Base-by-base conservation (phyloP, 805 yeast genomes). In the Schwanniomyces vanrijiae region DNA sequence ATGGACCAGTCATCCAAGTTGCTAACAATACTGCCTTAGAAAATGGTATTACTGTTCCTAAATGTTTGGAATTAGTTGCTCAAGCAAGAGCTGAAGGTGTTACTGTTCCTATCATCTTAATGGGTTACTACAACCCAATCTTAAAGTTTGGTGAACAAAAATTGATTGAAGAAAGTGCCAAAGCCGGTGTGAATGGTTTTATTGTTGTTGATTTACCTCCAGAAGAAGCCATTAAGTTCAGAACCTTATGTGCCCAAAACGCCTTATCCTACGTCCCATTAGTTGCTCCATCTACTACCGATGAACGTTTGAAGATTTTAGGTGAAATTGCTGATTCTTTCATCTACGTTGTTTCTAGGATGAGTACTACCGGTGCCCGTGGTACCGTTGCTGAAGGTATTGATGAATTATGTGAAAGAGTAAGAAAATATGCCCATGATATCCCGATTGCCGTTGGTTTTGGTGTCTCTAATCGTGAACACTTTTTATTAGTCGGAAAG, bases 111-210 rank as follows among this genome's bases (percentile, higher is more conserved):
- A 80, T 94, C 47, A 77, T 94, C 39, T 78, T 94, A 45, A 94
- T 94, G 99, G 99, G 99, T 49, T 94, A 94, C 78, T 94, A 90
- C 73, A 94, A 94, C 70, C 99, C 99, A 13, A 83, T 94, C 54
- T 66, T 89, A 64, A 84, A 80, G 55, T 92, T 86, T 64, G 99
- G 97, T 45, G 99, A 94, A 71, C 85, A 85, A 58, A 76, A 82
- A 65, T 76, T 94, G 73, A 82, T 90, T 52, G 71, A 76, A 51
- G 96, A 86, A 52, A 79, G 95, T n/a, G 82, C 84, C 44, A 77
- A 72, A 20, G 96, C 91, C 1, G 99, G 99, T 53, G 99, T 90
- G 42, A 90, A 89, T 62, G 99, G 98, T 20, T 94, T 85, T 68
- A 85, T 94, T 59, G 82, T 94, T 43, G 97, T 92, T 37, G 99